Conservation (phyloP, 106 monocot genomes). For the Acorus calamus region DNA sequence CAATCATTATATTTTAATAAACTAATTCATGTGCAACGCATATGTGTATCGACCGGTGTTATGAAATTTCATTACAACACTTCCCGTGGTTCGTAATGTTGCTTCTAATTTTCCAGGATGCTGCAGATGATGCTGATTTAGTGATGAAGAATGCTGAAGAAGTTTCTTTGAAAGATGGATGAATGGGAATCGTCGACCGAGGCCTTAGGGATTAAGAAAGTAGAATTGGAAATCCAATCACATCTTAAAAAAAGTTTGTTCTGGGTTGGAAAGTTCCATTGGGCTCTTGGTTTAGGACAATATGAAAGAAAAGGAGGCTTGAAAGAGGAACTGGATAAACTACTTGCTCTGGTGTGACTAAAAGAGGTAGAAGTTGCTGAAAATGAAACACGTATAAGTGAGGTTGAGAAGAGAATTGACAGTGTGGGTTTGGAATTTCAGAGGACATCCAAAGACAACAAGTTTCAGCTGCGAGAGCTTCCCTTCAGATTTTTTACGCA, state of each 20-base stretch:
- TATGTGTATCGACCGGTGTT: too few species aligned
- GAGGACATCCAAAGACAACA: conserved; percentile 64
- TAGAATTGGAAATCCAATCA: conserved; percentile 54
- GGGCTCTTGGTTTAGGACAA: conserved; percentile 69
- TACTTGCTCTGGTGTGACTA: conserved; percentile 53
- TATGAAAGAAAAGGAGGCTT: conserved; percentile 51
- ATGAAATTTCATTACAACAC: too few species aligned
- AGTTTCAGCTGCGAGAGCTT: conserved; percentile 52
- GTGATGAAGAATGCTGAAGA: conserved; percentile 49
- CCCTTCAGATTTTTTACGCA: conserved; percentile 47
- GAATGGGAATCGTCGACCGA: conserved; percentile 70
- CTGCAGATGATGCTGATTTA: conserved; percentile 48
- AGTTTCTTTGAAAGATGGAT: conserved; percentile 34
- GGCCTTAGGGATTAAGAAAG: conserved; percentile 40
- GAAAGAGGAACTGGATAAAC: conserved; percentile 58
- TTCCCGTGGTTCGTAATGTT: too few species aligned
- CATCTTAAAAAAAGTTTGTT: conserved; percentile 53
- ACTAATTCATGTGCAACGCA: too few species aligned
- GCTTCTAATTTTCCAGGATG: conserved; percentile 39
- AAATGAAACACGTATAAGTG: conserved; percentile 51
- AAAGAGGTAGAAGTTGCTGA: conserved; percentile 80
- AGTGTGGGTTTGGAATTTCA: conserved; percentile 41
- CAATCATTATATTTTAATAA: too few species aligned
- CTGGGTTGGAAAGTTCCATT: conserved; percentile 46
- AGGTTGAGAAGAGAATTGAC: conserved; percentile 62